These are phyloP conservation scores for Lactarius deliciosus DNA, from an alignment of 768 basidiomycete species.

Conservation along the genomic window DNA sequence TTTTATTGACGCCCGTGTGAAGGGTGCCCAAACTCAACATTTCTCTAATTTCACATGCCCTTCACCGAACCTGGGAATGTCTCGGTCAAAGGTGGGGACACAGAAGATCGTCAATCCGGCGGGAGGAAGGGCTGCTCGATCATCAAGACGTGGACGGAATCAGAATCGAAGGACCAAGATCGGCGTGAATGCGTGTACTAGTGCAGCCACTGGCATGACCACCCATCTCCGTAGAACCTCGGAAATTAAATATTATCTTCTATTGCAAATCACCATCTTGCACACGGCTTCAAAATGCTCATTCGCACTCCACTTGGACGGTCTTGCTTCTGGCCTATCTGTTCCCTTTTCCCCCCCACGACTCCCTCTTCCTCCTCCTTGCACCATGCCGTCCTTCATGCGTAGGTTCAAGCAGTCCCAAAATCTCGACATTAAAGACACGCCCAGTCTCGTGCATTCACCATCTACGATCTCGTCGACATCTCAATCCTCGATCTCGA, in stretches of 20 bases:
- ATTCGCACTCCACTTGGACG: not conserved
- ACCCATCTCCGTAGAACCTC: not conserved
- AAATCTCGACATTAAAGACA: not conserved
- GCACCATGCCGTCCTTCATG: constrained; percentile 10
- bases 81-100: not conserved
- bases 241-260: not conserved
- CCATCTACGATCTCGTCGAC: constrained; percentile 21
- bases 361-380: not conserved
- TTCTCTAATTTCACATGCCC: not conserved
- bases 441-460: constrained; percentile 12
- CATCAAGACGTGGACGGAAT: not conserved
- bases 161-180: not conserved
- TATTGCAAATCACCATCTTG: not conserved
- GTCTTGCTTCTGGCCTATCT: not conserved
- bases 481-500: constrained; percentile 11
- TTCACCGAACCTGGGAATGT: not conserved
- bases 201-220: not conserved
- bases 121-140: not conserved
- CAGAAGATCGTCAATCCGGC: not conserved
- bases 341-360: not conserved
- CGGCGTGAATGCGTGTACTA: not conserved
- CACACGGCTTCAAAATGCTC: not conserved
- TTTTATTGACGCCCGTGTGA: not conserved
- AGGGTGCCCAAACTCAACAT: not conserved
- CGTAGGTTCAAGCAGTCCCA: not conserved